Evolutionary conservation across 2,329 filamentous ascomycete species (phyloP), one percentile per base, ranked within the genome.

Genomic region (Colletotrichum lini): DNA sequence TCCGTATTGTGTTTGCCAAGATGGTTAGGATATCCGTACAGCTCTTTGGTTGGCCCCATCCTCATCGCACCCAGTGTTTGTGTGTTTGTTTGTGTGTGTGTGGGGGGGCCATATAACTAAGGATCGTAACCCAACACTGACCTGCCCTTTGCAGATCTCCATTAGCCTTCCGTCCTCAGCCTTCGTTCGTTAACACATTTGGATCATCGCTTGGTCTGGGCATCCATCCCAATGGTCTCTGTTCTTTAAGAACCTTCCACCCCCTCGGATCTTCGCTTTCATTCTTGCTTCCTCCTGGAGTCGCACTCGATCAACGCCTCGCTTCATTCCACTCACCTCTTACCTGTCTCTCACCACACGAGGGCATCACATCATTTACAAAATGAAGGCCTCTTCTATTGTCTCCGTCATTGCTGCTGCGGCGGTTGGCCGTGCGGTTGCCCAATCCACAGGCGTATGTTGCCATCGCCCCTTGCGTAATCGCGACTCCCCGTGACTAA

Each of bases 391-490:
- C 60, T 72, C 73, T 38, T 61, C 74, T 35, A n/a, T 78, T 13
- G 35, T 78, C 42, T 74, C 78, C 65, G 42, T 77, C 50, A 54
- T 81, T 54, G 74, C 79, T 49, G 75, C 77, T 53, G 78, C 77
- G 44, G 73, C 79, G 35, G 65, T 79, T 45, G 75, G 78, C 38
- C 76, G 77, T 44, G 79, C 73, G 38, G 67, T 71, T 64, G 78
- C 78, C 45, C 76, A 80, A 66, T 57, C 45, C 65, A 75, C 72
- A 13, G 74, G 73, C 40, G 74, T 75, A 74, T 38, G 74, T 62
- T 49, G 6, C 42, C 9, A 38, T 5, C 23, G 44, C 21, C 47
- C 16, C 3, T 18, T 40, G 40, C 5, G 18, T 9, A 15, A 2
- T 35, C n/a, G 23, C 1, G 13, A 15, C 21, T 4, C 7, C 21